Evolutionary conservation across 1,284 basidiomycete species (phyloP).

Genomic region (Cystobasidium pallidum): DNA sequence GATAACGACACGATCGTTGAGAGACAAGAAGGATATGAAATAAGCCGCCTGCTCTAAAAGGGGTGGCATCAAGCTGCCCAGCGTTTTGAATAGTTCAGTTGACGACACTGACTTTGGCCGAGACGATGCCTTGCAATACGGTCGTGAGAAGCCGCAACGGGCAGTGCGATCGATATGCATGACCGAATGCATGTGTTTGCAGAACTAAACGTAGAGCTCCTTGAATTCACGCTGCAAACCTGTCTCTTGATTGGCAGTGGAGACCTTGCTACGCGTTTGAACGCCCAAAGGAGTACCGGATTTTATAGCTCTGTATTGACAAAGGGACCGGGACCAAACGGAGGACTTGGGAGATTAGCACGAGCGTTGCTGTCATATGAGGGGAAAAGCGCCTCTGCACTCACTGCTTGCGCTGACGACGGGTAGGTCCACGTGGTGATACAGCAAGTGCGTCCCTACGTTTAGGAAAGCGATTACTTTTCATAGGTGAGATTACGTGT

Average conservation of each 20-base stretch:
- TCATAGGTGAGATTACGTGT: slow-evolving; percentile 3
- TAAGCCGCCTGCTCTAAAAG: neutral
- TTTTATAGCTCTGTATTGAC: slow-evolving; percentile 10
- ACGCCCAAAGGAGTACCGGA: slow-evolving; percentile 12
- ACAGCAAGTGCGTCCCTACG: slow-evolving; percentile 14
- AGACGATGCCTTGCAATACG: no score
- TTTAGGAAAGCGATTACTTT: slow-evolving; percentile 29
- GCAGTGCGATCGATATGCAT: no score
- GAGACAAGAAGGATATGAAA: no score
- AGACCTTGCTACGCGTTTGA: slow-evolving; percentile 31
- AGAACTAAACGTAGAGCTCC: slow-evolving; percentile 35
- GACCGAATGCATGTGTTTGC: neutral
- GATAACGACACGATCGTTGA: neutral
- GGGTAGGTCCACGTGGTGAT: slow-evolving; percentile 20
- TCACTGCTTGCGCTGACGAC: slow-evolving; percentile 42
- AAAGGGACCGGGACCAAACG: neutral
- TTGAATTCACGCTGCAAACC: slow-evolving; percentile 40
- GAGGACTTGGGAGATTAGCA: neutral
- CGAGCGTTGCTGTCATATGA: neutral
- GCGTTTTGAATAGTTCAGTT: no score
- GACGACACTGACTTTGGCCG: no score
- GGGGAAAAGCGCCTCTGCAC: neutral
- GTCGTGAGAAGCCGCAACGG: no score
- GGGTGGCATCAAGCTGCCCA: no score
- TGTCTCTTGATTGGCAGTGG: slow-evolving; percentile 14